Percentiles rank a stretch among this genome's conserved stretches.
Evolutionary conservation across 2,329 filamentous ascomycete genomes (phyloP).

Genomic region (Fusarium compactum): DNA sequence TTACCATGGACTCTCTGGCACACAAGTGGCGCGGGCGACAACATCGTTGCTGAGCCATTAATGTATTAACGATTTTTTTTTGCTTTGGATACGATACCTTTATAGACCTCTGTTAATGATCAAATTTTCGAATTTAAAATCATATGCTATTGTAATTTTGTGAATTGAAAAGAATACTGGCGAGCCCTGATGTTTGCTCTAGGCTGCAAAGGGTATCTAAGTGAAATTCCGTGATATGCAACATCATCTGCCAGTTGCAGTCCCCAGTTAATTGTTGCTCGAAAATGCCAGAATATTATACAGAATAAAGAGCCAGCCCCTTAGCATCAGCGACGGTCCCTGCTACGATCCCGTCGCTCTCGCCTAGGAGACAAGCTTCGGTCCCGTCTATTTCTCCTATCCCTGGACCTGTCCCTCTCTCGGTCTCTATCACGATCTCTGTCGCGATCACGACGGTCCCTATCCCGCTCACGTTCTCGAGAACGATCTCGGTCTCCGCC

Average conservation of each 20-base stretch:
- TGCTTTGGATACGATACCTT: constrained; percentile 20
- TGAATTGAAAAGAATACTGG: background rate
- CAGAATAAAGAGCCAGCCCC: constrained; percentile 43
- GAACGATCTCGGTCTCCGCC: constrained; percentile 53
- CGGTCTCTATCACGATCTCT: constrained; percentile 28
- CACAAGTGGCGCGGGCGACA: constrained; percentile 34
- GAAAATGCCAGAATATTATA: background rate
- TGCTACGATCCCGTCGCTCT: constrained; percentile 54
- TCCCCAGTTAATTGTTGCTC: background rate
- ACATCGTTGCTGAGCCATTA: constrained; percentile 42
- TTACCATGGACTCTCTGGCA: constrained; percentile 34
- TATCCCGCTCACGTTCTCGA: constrained; percentile 48
- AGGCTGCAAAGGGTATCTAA: constrained; percentile 35
- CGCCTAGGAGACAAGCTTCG: constrained; percentile 52
- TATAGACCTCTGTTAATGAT: constrained; percentile 40
- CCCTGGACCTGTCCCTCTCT: constrained; percentile 37
- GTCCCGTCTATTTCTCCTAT: constrained; percentile 44
- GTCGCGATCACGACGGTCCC: constrained; percentile 47
- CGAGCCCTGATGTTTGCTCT: background rate
- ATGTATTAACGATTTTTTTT: constrained; percentile 27
- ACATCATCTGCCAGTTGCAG: background rate
- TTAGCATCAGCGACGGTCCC: constrained; percentile 57
- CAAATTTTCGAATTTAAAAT: constrained; percentile 15
- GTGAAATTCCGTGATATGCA: constrained; percentile 3
- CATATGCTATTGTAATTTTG: background rate